Evolutionary conservation across 129 eudicot species (phyloP).

Genomic region (Flaveria linearis): DNA sequence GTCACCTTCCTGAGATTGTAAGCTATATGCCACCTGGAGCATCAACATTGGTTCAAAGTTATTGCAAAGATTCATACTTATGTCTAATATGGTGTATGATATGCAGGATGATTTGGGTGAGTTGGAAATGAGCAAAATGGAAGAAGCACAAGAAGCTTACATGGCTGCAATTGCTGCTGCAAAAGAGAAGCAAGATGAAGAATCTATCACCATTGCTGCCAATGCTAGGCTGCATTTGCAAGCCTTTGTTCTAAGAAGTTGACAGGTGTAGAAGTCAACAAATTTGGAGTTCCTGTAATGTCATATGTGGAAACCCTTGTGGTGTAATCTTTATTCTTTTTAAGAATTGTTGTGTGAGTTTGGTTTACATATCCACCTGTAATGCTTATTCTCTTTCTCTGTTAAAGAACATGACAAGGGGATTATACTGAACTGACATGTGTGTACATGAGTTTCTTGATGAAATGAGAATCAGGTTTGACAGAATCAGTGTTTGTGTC

Average conservation of each 20-base stretch:
- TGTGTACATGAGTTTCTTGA: conserved; percentile 20
- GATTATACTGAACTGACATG: conserved; percentile 18
- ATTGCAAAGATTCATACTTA: conserved; percentile 7
- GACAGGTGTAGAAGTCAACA: conserved; percentile 17
- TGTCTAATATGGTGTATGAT: background rate
- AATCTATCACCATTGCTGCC: conserved; percentile 68
- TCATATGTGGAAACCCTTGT: conserved; percentile 23
- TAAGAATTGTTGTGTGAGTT: background rate
- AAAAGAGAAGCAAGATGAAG: conserved; percentile 84
- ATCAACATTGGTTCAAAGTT: background rate
- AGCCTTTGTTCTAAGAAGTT: conserved; percentile 48
- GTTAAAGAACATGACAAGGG: conserved; percentile 19
- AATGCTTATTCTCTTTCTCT: conserved; percentile 19
- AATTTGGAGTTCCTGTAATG: conserved; percentile 22
- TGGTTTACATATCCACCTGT: conserved; percentile 27
- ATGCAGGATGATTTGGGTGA: conserved; percentile 62
- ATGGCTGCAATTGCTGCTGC: conserved; percentile 71
- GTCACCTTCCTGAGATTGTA: conserved; percentile 55
- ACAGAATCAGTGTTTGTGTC: background rate
- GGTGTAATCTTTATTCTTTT: conserved; percentile 26
- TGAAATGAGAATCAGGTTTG: conserved; percentile 25
- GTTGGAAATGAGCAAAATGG: conserved; percentile 53
- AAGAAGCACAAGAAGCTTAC: conserved; percentile 79
- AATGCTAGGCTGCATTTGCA: conserved; percentile 73
- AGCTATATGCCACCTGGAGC: conserved; percentile 34